These are phyloP conservation scores for Pontederia crassipes DNA, from an alignment of 176 grass and related monocot genomes.

Conservation along the genomic window DNA sequence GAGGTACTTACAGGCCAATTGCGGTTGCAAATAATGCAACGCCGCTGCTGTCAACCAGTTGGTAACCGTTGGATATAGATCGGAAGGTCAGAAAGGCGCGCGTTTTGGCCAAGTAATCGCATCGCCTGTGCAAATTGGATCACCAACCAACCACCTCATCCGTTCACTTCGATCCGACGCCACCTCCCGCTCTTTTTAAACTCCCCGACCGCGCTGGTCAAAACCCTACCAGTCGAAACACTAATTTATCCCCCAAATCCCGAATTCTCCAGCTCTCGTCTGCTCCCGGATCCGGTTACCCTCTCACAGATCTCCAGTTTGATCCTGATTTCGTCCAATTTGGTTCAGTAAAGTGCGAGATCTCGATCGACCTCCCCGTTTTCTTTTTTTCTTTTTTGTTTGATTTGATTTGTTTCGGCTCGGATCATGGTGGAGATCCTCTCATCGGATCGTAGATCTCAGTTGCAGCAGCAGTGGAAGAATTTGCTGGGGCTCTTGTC, in stretches of 20 bases:
- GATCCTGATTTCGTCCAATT: constrained; percentile 6
- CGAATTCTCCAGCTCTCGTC: not conserved
- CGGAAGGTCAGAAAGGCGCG: no score
- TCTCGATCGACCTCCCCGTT: constrained; percentile 1
- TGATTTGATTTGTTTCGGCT: not conserved
- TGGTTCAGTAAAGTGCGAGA: constrained; percentile 28
- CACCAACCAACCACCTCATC: no score
- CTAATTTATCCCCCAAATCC: not conserved
- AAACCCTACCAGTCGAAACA: constrained; percentile 14
- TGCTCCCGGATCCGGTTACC: not conserved
- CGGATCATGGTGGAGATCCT: constrained; percentile 39
- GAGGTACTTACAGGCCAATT: no score
- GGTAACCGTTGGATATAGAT: no score
- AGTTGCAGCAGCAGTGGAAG: constrained; percentile 28
- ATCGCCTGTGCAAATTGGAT: no score
- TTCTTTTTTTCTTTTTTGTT: not conserved
- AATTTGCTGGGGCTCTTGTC: constrained; percentile 32
- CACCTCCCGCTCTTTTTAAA: constrained; percentile 16
- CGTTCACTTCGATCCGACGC: not conserved
- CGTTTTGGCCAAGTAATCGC: no score
- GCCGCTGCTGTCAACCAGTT: no score
- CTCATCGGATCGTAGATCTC: constrained; percentile 17
- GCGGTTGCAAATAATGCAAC: no score
- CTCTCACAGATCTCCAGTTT: not conserved
- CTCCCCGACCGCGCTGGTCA: constrained; percentile 28